Evolutionary conservation across 768 basidiomycete species (phyloP).

Genomic region (Russula vinacea): DNA sequence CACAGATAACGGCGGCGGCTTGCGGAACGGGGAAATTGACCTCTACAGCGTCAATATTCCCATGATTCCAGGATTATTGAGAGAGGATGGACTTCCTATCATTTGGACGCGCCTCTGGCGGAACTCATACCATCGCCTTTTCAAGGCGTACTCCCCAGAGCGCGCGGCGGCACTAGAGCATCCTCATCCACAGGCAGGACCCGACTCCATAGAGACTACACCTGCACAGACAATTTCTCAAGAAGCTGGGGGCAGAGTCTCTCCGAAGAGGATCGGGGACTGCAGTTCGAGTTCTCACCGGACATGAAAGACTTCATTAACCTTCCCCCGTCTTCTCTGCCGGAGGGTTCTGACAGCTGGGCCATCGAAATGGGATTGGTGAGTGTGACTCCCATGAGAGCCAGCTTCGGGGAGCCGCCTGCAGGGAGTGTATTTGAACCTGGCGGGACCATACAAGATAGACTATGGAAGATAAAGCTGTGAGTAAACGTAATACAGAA

Average conservation of each 20-base stretch:
- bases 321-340: constrained; percentile 56
- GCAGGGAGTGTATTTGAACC: constrained; percentile 30
- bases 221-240: constrained; percentile 16
- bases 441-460: constrained; percentile 40
- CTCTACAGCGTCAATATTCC: constrained; percentile 89
- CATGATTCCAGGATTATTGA: constrained; percentile 61
- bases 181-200: constrained; percentile 42
- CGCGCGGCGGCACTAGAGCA: constrained; percentile 30
- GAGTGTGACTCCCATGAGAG: constrained; percentile 74
- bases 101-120: constrained; percentile 85
- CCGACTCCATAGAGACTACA: constrained; percentile 40
- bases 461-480: constrained; percentile 57
- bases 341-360: constrained; percentile 80
- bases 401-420: constrained; percentile 68
- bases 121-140: constrained; percentile 78
- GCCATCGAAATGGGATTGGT: constrained; percentile 66
- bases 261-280: constrained; percentile 28
- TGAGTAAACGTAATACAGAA: constrained; percentile 35
- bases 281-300: constrained; percentile 75
- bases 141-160: constrained; percentile 46
- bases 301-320: constrained; percentile 66
- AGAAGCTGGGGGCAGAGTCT: background rate
- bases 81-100: constrained; percentile 59
- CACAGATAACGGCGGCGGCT: constrained; percentile 53
- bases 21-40: constrained; percentile 65